Evolutionary conservation across 1,139 yeast genomes (phyloP).

Genomic region (Candida tropicalis): DNA sequence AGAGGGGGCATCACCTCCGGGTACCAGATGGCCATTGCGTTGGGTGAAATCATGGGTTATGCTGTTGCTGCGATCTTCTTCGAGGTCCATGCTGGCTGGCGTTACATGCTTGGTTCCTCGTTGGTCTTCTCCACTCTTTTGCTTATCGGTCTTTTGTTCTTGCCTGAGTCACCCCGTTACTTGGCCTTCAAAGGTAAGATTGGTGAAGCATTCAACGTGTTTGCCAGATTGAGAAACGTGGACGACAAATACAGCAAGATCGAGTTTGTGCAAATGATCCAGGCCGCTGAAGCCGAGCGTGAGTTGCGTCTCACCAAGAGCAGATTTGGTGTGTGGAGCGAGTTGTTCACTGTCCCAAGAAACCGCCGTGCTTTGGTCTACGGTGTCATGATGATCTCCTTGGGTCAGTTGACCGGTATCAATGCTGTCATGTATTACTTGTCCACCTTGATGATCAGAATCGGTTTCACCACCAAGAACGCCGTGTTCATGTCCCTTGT

Average conservation of each 20-base stretch:
- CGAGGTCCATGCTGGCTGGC: conserved; percentile 57
- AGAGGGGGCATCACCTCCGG: conserved; percentile 61
- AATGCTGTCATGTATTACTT: conserved; percentile 60
- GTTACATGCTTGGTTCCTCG: conserved; percentile 62
- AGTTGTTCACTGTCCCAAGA: conserved; percentile 54
- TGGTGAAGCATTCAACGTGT: conserved; percentile 55
- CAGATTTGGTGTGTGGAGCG: conserved; percentile 40
- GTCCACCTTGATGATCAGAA: conserved; percentile 51
- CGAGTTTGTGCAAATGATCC: conserved; percentile 53
- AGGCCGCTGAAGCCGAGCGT: conserved; percentile 31
- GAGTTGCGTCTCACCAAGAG: conserved; percentile 28
- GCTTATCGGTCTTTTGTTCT: conserved; percentile 47
- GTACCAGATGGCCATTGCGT: conserved; percentile 59
- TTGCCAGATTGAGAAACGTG: conserved; percentile 55
- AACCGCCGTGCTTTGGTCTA: conserved; percentile 60
- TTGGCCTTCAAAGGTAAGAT: conserved; percentile 51
- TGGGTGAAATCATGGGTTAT: conserved; percentile 61
- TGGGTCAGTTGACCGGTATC: conserved; percentile 61
- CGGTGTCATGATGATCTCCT: conserved; percentile 55
- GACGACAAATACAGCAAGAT: conserved; percentile 38
- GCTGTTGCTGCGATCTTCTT: conserved; percentile 60
- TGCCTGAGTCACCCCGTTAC: conserved; percentile 57
- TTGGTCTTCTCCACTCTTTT: conserved; percentile 55
- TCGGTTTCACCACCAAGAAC: conserved; percentile 46
- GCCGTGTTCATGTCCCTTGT: conserved; percentile 60